phyloP scores from a whole-genome alignment of 2,329 filamentous ascomycete genomes.

The Malbranchea zuffiana region DNA sequence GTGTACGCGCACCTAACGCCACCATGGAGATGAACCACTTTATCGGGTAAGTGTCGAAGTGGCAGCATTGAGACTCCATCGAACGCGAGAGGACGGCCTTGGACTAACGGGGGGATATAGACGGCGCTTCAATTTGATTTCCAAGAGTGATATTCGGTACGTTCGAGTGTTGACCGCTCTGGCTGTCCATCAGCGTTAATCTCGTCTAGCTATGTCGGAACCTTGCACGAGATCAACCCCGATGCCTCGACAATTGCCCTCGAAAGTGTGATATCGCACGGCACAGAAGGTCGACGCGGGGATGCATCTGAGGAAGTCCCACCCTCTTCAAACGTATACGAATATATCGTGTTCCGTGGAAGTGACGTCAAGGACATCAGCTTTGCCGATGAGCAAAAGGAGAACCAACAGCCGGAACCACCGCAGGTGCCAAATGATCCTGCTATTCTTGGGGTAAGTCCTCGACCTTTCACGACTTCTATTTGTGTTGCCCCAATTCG shows the following conservation, averaged over 20 bases:
- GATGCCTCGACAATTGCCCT: conserved; percentile 93
- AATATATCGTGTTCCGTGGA: conserved; percentile 96
- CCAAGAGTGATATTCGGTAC: conserved; percentile 93
- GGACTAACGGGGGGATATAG: conserved; percentile 36
- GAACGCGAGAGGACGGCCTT: conserved; percentile 8
- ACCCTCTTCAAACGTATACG: conserved; percentile 79
- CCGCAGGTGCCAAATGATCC: conserved; percentile 83
- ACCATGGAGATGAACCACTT: conserved; percentile 42
- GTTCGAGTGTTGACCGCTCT: conserved; percentile 24
- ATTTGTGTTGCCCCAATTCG: conserved; percentile 3
- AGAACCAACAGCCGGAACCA: conserved; percentile 61
- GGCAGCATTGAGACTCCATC: conserved; percentile 14
- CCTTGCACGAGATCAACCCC: conserved; percentile 94
- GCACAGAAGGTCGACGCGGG: conserved; percentile 79
- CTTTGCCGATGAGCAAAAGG: conserved; percentile 70
- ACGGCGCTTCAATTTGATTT: conserved; percentile 91
- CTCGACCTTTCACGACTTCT: conserved; percentile 6
- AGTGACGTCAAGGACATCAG: conserved; percentile 97
- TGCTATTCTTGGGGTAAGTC: conserved; percentile 91
- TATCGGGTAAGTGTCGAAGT: conserved; percentile 33
- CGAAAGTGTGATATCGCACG: conserved; percentile 88
- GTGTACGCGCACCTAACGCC: conserved; percentile 24
- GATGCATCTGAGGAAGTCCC: conserved; percentile 72
- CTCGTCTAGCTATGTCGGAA: conserved; percentile 71
- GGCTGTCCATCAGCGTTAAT: not conserved